Base-by-base conservation (phyloP, 2,329 filamentous ascomycete genomes). In the Mariannaea elegans region DNA sequence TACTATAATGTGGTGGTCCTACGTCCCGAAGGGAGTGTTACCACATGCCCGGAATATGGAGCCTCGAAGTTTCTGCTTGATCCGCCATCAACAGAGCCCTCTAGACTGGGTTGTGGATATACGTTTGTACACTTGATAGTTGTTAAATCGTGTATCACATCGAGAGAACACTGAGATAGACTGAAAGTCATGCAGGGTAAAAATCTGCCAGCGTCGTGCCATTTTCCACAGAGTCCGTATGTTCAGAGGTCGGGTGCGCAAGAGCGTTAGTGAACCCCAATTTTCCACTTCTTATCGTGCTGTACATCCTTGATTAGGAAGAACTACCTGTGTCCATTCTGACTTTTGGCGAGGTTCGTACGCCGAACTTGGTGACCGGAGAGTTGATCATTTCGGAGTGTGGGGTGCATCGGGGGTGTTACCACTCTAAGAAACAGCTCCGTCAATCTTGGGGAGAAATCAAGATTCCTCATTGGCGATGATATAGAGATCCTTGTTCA, bases 101-200 rank as follows among this genome's bases (percentile, higher is more conserved):
- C 52, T 61, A 16, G 4, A 19, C 7, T 12, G 12, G 2, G 16
- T 12, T 4, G 4, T 42, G 7, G 2, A 16, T 4, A 13, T 13
- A 18, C 4, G 6, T 7, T 27, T 3, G 21, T 36, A 4, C n/a
- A 56, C 53, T 16, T n/a, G n/a, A n/a, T n/a, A n/a, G n/a, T n/a
- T n/a, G n/a, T n/a, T n/a, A n/a, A n/a, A n/a, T n/a, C n/a, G n/a
- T n/a, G n/a, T n/a, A n/a, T n/a, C n/a, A n/a, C n/a, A n/a, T n/a
- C n/a, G 53, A 44, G 14, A 63, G 36, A 34, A 61, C 52, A n/a
- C 61, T 61, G 19, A 63, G 61, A 34, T 63, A 63, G 5, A 63
- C 57, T 3, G 56, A 45, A 29, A 56, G 48, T 57, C 61, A 63
- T 8, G 52, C 47, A 36, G 47, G 16, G 31, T 63, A 56, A 18